A percentile compares a stretch with the other conserved stretches of the same genome.
Evolutionary conservation across 768 basidiomycete species (phyloP).

Genomic region (Tremella mesenterica): DNA sequence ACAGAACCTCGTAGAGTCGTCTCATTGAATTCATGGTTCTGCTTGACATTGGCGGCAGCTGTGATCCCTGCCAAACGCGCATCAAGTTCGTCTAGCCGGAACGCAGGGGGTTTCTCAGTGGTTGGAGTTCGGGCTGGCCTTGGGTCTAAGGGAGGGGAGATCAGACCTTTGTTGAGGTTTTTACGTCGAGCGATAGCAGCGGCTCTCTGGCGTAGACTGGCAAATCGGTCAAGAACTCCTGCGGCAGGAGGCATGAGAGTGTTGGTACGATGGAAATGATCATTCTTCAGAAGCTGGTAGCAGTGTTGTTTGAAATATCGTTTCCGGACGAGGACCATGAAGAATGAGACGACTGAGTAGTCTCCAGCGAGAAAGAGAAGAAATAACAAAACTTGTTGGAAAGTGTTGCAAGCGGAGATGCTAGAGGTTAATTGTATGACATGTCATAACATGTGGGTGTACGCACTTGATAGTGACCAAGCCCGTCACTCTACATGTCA

Average conservation of each 20-base stretch:
- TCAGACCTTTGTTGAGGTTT: neutral
- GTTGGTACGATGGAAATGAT: slow-evolving; percentile 18
- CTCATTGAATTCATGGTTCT: too few species aligned
- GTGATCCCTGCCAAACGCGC: too few species aligned
- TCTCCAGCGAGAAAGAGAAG: slow-evolving; percentile 25
- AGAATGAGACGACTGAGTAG: slow-evolving; percentile 22
- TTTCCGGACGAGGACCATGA: slow-evolving; percentile 36
- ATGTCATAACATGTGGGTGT: neutral
- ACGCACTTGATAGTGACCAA: slow-evolving; percentile 35
- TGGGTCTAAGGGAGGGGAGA: neutral
- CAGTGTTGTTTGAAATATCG: slow-evolving; percentile 31
- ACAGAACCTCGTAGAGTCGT: neutral
- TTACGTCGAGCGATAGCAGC: neutral
- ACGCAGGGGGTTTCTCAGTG: neutral
- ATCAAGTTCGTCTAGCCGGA: neutral
- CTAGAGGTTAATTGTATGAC: neutral
- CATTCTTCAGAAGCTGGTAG: slow-evolving; percentile 20
- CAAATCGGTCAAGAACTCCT: slow-evolving; percentile 1
- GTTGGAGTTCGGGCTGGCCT: neutral
- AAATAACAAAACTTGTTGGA: slow-evolving; percentile 19
- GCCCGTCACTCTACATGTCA: slow-evolving; percentile 26
- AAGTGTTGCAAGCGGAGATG: slow-evolving; percentile 13
- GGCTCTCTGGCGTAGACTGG: slow-evolving; percentile 1
- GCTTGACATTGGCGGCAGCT: neutral
- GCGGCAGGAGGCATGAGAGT: slow-evolving; percentile 8